These are phyloP conservation scores for Imleria badia DNA, from an alignment of 768 basidiomycete species.

Conservation along the genomic window DNA sequence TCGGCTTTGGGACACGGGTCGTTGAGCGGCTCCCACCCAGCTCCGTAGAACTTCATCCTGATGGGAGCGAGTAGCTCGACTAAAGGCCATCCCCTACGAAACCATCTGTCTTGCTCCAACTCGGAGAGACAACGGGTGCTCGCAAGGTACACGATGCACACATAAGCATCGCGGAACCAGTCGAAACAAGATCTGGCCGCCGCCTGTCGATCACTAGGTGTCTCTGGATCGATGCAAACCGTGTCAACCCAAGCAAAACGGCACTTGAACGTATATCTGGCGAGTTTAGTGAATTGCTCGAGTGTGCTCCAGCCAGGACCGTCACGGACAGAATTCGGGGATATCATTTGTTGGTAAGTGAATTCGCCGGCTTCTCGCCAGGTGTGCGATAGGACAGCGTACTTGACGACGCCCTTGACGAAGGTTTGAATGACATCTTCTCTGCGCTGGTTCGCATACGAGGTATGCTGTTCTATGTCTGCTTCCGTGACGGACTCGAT, in stretches of 20 bases:
- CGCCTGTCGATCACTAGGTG: background rate
- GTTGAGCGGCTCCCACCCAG: conserved; percentile 8
- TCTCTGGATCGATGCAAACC: background rate
- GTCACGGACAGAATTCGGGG: background rate
- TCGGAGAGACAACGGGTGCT: conserved; percentile 1
- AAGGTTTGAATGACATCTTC: conserved; percentile 1
- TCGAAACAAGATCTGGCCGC: background rate
- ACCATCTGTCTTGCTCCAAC: background rate
- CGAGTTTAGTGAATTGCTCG: background rate
- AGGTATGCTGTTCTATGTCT: conserved; percentile 3
- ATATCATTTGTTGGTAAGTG: background rate
- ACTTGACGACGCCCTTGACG: conserved; percentile 2
- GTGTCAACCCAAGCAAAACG: background rate
- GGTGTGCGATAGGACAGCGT: conserved; percentile 3
- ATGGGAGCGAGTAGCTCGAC: background rate
- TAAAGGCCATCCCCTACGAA: conserved; percentile 1
- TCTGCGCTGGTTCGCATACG: background rate
- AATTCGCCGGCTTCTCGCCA: background rate
- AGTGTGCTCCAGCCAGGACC: conserved; percentile 7
- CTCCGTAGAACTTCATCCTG: conserved; percentile 5
- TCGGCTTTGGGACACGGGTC: background rate
- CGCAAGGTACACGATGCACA: conserved; percentile 5
- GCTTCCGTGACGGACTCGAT: conserved; percentile 7
- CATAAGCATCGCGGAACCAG: conserved; percentile 5
- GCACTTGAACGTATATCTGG: background rate